Evolutionary conservation across 176 grass and related monocot species (phyloP).

Genomic region (Hyparrhenia diplandra): DNA sequence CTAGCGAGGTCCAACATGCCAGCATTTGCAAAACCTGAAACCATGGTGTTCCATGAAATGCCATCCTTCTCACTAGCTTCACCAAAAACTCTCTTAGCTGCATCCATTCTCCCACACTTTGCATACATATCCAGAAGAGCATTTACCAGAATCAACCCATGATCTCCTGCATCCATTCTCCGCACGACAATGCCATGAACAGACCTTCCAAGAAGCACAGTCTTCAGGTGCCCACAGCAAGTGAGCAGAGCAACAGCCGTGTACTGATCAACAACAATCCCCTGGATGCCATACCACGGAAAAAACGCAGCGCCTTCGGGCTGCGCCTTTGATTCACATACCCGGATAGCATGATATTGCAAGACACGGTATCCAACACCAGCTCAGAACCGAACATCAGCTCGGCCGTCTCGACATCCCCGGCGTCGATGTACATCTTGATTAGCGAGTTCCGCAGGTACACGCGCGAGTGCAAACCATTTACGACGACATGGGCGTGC

Average conservation of each 20-base stretch:
- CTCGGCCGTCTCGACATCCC: slow-evolving; percentile 26
- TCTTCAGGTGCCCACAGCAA: slow-evolving; percentile 35
- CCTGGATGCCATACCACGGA: slow-evolving; percentile 18
- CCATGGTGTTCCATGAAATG: slow-evolving; percentile 53
- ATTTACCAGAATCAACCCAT: slow-evolving; percentile 45
- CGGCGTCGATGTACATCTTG: slow-evolving; percentile 47
- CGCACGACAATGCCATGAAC: slow-evolving; percentile 21
- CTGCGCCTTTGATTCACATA: slow-evolving; percentile 28
- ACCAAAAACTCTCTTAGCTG: slow-evolving; percentile 29
- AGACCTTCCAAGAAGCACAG: slow-evolving; percentile 21
- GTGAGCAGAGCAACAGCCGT: slow-evolving; percentile 42
- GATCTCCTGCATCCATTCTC: background rate
- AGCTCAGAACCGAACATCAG: slow-evolving; percentile 27
- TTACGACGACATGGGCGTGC: slow-evolving; percentile 41
- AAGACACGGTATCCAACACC: slow-evolving; percentile 16
- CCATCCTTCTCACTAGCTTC: slow-evolving; percentile 25
- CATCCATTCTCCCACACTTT: slow-evolving; percentile 44
- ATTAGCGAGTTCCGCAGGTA: slow-evolving; percentile 49
- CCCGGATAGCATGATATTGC: slow-evolving; percentile 57
- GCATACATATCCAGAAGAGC: slow-evolving; percentile 53
- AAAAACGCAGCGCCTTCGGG: slow-evolving; percentile 23
- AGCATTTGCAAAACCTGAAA: slow-evolving; percentile 33
- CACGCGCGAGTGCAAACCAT: slow-evolving; percentile 20
- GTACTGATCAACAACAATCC: slow-evolving; percentile 36
- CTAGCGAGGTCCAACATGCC: slow-evolving; percentile 43